Evolutionary conservation across 352 stramenopile species (phyloP).

Genomic region (Globisporangium canariense): DNA sequence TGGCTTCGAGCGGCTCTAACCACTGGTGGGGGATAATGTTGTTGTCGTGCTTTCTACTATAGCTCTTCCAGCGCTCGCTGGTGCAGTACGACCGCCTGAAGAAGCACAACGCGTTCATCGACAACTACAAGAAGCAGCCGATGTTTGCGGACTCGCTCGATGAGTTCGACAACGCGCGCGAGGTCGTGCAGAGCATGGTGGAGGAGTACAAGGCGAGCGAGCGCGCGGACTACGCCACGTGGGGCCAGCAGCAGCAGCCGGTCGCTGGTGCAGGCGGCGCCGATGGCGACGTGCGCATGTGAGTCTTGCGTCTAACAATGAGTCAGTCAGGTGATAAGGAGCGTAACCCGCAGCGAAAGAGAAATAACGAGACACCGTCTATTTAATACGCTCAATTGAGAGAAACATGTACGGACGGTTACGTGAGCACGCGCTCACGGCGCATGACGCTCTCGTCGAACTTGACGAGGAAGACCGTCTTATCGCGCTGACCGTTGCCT

Average conservation of each 20-base stretch:
- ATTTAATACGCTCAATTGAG: slow-evolving; percentile 19
- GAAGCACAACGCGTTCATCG: slow-evolving; percentile 98
- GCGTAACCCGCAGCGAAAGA: not conserved
- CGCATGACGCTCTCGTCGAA: slow-evolving; percentile 84
- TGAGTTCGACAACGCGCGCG: slow-evolving; percentile 83
- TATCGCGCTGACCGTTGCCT: slow-evolving; percentile 49
- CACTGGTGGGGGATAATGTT: not conserved
- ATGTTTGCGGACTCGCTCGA: slow-evolving; percentile 94
- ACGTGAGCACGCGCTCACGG: slow-evolving; percentile 67
- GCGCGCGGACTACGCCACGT: slow-evolving; percentile 73
- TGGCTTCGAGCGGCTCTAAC: not conserved
- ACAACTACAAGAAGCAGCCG: slow-evolving; percentile 98
- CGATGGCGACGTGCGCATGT: slow-evolving; percentile 54
- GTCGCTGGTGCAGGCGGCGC: slow-evolving; percentile 4
- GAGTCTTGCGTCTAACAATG: not conserved
- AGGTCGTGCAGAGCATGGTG: slow-evolving; percentile 81
- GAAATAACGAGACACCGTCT: slow-evolving; percentile 14
- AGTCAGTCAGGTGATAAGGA: not conserved
- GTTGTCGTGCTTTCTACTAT: not conserved
- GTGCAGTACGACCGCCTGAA: slow-evolving; percentile 97
- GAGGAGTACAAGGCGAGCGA: slow-evolving; percentile 87
- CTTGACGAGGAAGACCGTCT: slow-evolving; percentile 87
- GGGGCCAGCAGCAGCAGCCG: slow-evolving; percentile 35
- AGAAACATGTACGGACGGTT: not conserved
- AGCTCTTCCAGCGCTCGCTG: slow-evolving; percentile 88